Evolutionary conservation across 495 filamentous ascomycete genomes (phyloP).

Genomic region (Xylaria venustula): DNA sequence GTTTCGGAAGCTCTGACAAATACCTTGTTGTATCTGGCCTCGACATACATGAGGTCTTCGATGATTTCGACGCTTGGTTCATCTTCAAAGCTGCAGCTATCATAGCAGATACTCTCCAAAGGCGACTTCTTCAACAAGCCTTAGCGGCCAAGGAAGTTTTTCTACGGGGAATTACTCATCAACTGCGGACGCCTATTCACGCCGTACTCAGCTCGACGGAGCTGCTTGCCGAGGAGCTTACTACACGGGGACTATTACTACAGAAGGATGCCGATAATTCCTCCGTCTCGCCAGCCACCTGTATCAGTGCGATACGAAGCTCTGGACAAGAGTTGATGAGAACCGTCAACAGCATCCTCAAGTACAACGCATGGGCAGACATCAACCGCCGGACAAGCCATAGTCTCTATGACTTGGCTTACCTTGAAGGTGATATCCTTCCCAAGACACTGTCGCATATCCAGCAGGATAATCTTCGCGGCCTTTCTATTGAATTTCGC

Average conservation of each 20-base stretch:
- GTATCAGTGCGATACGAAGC: conserved; percentile 6
- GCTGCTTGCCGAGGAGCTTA: conserved; percentile 30
- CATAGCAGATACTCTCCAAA: conserved; percentile 12
- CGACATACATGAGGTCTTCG: conserved; percentile 17
- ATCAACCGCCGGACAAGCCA: neutral
- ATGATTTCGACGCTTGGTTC: conserved; percentile 18
- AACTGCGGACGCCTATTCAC: conserved; percentile 39
- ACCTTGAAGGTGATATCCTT: neutral
- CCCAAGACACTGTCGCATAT: neutral
- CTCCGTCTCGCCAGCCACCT: conserved; percentile 1
- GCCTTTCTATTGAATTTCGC: conserved; percentile 1
- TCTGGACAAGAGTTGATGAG: conserved; percentile 16
- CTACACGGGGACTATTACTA: neutral
- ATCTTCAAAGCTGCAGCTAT: conserved; percentile 9
- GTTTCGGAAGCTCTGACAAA: conserved; percentile 10
- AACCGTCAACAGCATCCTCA: conserved; percentile 19
- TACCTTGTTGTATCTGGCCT: conserved; percentile 11
- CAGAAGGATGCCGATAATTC: neutral
- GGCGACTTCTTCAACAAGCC: conserved; percentile 13
- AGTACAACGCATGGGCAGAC: conserved; percentile 15
- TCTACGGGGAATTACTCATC: conserved; percentile 39
- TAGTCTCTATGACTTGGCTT: neutral
- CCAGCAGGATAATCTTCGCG: neutral
- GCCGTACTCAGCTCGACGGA: conserved; percentile 39
- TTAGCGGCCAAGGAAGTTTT: conserved; percentile 36